Evolutionary conservation across 1,284 basidiomycete species (phyloP), one percentile per base, ranked within the genome.

Genomic region (Hymenochaete sp.): DNA sequence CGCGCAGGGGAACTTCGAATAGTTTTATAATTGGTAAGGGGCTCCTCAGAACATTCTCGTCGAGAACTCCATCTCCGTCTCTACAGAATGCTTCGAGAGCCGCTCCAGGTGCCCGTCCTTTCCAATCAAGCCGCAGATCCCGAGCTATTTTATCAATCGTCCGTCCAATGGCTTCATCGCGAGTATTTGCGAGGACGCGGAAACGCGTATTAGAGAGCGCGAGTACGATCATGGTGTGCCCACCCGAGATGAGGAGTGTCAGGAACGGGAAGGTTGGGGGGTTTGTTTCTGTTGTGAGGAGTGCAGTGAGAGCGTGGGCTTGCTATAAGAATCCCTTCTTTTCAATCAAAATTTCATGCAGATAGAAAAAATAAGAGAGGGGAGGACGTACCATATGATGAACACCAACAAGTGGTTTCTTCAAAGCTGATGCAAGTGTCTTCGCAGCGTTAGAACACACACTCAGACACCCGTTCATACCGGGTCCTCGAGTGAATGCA

Each of bases 401-500:
- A 2, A 95, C 85, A 3, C 90, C 92, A 6, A 96, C 75, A 1
- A 95, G 53, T 0, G 91, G 92, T 57, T 90, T 87, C 33, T 72
- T 68, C 5, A 79, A 67, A 0, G 79, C 82, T 0, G 87, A 82
- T 0, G 90, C 88, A 1, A 97, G 67, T 0, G 79, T 77, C 58
- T 86, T 88, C 5, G 90, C 90, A 1, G 88, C 79, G 50, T 82
- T 83, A 3, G 80, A 77, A 38, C 80, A 77, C 3, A 91, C 82
- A 24, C 72, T 75, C 4, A 97, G 70, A 59, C 88, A 93, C 1
- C 85, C 85, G 3, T 71, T 71, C 63, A 93, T 89, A 2, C 88
- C 82, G 44, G 93, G 93, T 7, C 92, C 93, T 54, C 89, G 72
- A 0, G 93, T 96, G 58, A 88, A 93, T 0, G 93, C 93, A 32